These are phyloP conservation scores for Ulota crispa DNA, from an alignment of 225 moss, liverwort and hornwort genomes.

Conservation along the genomic window DNA sequence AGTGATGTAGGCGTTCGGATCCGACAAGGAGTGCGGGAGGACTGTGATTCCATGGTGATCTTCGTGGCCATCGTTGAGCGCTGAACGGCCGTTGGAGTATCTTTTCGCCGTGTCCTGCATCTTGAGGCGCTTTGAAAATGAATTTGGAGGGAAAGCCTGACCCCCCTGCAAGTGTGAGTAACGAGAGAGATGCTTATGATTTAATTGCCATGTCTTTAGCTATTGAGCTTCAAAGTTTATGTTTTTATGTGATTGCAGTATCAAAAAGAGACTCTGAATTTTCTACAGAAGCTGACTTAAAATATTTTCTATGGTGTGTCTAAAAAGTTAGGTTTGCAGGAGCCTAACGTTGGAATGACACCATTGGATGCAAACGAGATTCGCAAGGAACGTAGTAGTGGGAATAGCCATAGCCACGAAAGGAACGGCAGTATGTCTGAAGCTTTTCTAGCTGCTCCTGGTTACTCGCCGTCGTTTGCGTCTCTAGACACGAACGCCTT, in stretches of 20 bases:
- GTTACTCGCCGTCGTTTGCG: constrained; percentile 48
- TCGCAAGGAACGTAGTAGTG: not conserved
- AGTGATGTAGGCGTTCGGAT: constrained; percentile 22
- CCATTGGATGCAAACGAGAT: constrained; percentile 1
- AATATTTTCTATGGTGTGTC: too few species aligned
- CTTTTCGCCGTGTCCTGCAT: not conserved
- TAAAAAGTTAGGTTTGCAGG: not conserved
- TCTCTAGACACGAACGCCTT: constrained; percentile 39
- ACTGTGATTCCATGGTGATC: constrained; percentile 9
- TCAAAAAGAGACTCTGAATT: too few species aligned
- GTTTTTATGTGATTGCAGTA: too few species aligned
- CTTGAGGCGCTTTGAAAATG: constrained; percentile 35
- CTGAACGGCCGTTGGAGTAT: not conserved
- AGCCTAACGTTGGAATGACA: constrained; percentile 3
- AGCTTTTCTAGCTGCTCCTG: constrained; percentile 42
- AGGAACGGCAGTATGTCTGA: constrained; percentile 43
- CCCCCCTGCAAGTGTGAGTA: not conserved
- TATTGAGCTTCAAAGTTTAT: too few species aligned
- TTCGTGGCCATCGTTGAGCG: not conserved
- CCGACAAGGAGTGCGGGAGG: constrained; percentile 10
- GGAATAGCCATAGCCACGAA: constrained; percentile 15
- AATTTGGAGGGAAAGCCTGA: constrained; percentile 21
- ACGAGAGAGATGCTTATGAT: not conserved
- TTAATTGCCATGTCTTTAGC: too few species aligned
- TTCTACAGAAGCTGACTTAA: too few species aligned